These are phyloP conservation scores for Ophiocordyceps polyrhachis-furcata DNA, from an alignment of 2,329 filamentous ascomycete genomes.

Conservation along the genomic window DNA sequence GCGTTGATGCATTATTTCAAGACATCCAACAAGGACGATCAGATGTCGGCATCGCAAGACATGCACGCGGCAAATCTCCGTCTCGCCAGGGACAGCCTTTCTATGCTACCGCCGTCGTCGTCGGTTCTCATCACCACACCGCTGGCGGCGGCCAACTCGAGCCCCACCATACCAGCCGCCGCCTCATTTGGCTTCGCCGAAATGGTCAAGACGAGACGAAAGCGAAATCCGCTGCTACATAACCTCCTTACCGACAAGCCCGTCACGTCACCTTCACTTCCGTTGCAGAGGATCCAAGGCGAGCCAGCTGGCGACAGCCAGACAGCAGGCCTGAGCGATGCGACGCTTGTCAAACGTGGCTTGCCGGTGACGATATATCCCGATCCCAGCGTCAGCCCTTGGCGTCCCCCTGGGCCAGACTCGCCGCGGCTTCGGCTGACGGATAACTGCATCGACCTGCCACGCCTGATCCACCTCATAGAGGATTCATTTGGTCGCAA, in stretches of 20 bases:
- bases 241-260: constrained; percentile 94
- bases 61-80: constrained; percentile 52
- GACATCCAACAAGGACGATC: constrained; percentile 2
- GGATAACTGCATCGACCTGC: constrained; percentile 66
- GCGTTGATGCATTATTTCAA: constrained; percentile 45
- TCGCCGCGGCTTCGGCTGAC: constrained; percentile 48
- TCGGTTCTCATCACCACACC: constrained; percentile 84
- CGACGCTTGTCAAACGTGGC: constrained; percentile 78
- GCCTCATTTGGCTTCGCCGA: constrained; percentile 27
- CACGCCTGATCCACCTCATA: constrained; percentile 68
- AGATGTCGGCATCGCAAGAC: constrained; percentile 9
- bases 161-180: constrained; percentile 24
- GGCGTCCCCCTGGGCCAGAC: constrained; percentile 46
- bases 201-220: constrained; percentile 34
- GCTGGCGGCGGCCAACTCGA: constrained; percentile 46
- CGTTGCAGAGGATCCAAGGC: constrained; percentile 41
- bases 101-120: constrained; percentile 62
- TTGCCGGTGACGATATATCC: constrained; percentile 79
- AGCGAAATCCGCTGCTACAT: constrained; percentile 74
- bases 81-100: constrained; percentile 50
- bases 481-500: constrained; percentile 83
- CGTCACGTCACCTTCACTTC: constrained; percentile 77
- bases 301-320: constrained; percentile 14
- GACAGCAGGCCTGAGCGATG: constrained; percentile 18
- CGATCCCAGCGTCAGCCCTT: constrained; percentile 48